Percentiles rank a stretch among this genome's conserved stretches.
Evolutionary conservation across 495 filamentous ascomycete genomes (phyloP).

Genomic region (Hypoxylon lenormandii): DNA sequence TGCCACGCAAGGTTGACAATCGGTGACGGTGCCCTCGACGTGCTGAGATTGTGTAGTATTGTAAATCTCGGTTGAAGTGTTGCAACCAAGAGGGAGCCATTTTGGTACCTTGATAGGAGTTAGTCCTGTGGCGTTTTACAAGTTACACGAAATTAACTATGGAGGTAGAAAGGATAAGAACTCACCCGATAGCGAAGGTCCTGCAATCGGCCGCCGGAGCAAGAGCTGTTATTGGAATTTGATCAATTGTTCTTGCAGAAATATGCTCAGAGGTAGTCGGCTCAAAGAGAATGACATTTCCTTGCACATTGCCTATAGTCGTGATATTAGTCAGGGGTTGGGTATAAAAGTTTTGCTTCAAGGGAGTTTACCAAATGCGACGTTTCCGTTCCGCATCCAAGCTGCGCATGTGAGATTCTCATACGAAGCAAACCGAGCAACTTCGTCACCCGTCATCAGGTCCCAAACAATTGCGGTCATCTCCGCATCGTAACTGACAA

Average conservation of each 20-base stretch:
- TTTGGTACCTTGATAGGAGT: conserved; percentile 77
- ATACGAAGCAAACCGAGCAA: conserved; percentile 89
- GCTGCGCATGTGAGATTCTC: conserved; percentile 84
- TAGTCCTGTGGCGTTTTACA: conserved; percentile 41
- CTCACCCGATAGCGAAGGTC: conserved; percentile 95
- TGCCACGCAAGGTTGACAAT: conserved; percentile 96
- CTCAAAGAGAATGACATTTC: conserved; percentile 94
- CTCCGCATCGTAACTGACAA: conserved; percentile 91
- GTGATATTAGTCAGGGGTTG: conserved; percentile 41
- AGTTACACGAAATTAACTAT: conserved; percentile 24
- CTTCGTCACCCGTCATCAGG: conserved; percentile 87
- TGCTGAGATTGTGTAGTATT: conserved; percentile 91
- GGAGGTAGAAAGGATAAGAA: conserved; percentile 20
- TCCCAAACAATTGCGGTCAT: conserved; percentile 98
- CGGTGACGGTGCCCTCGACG: conserved; percentile 81
- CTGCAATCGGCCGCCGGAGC: conserved; percentile 92
- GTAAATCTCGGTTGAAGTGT: conserved; percentile 91
- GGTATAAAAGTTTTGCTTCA: conserved; percentile 5
- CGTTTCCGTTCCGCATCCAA: conserved; percentile 98
- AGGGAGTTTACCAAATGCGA: conserved; percentile 83
- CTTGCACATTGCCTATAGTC: conserved; percentile 80
- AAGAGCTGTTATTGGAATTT: conserved; percentile 87
- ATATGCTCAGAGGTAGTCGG: conserved; percentile 93
- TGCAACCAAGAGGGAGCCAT: conserved; percentile 92
- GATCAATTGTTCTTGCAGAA: conserved; percentile 89